A percentile compares a stretch with the other conserved stretches of the same genome.
Evolutionary conservation across 192 early-diverging fungal genomes (phyloP).

Genomic region (Coemansia guatemalensis): DNA sequence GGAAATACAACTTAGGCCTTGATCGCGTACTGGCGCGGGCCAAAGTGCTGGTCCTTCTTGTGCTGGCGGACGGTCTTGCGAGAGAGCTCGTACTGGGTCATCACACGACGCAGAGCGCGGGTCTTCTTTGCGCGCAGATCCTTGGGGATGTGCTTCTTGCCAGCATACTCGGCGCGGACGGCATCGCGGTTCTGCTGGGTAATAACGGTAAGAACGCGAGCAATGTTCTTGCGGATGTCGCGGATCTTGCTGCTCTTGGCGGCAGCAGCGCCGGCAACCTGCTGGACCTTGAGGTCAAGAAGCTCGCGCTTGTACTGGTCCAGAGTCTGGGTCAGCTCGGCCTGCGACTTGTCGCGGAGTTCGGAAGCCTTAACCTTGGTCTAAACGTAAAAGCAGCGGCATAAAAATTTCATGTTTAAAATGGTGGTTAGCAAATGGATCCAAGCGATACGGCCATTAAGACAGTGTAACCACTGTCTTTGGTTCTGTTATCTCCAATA

Average conservation of each 20-base stretch:
- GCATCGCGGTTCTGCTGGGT: slow-evolving; percentile 88
- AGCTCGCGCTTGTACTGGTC: slow-evolving; percentile 96
- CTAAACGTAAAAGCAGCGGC: slow-evolving; percentile 38
- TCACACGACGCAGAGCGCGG: slow-evolving; percentile 93
- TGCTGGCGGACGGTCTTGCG: slow-evolving; percentile 85
- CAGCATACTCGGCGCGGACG: slow-evolving; percentile 86
- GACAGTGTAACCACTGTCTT: not conserved
- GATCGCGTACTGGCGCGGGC: slow-evolving; percentile 88
- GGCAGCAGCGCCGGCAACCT: slow-evolving; percentile 75
- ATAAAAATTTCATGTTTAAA: not conserved
- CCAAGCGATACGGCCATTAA: not conserved
- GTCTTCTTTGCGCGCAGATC: slow-evolving; percentile 99
- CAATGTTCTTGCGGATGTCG: slow-evolving; percentile 90
- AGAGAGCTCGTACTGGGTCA: slow-evolving; percentile 79
- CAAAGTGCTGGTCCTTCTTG: slow-evolving; percentile 90
- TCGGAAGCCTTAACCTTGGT: slow-evolving; percentile 89
- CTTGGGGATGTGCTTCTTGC: slow-evolving; percentile 93
- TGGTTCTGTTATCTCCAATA: not conserved
- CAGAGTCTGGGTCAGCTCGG: slow-evolving; percentile 87
- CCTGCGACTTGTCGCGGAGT: slow-evolving; percentile 93
- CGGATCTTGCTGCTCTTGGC: slow-evolving; percentile 68
- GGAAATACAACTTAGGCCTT: slow-evolving; percentile 64
- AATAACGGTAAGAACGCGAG: slow-evolving; percentile 94
- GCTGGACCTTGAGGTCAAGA: slow-evolving; percentile 88
- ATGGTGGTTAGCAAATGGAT: not conserved